Evolutionary conservation across 805 yeast genomes (phyloP), one percentile per base, ranked within the genome.

Genomic region (Phaffomyces antillensis): DNA sequence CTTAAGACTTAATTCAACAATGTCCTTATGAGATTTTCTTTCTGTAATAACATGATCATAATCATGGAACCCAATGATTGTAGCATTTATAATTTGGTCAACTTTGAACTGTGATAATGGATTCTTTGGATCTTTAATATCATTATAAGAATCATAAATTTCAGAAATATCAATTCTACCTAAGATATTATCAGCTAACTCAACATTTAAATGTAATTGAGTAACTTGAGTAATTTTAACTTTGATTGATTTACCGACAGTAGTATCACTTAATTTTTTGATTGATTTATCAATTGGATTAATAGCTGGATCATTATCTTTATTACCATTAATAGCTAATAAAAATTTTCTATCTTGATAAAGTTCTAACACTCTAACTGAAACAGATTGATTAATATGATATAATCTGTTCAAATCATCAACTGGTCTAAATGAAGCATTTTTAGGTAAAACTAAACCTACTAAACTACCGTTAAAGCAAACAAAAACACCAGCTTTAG

Each of bases 81-180:
- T 78, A 26, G 79, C 91, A 26, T 73, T 68, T 24, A 88, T 46
- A 5, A 67, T 60, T 33, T 80, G 76, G 40, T 83, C 91, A 43
- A 67, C 71, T 43, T 74, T 68, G 68, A 81, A 86, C 35, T 68
- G 64, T 1, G 73, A 58, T 37, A 86, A 68, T 30, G 95, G 95
- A 37, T 72, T 67, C 47, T 67, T 71, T 18, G 63, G 61, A 57
- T 86, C 79, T 43, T 70, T 64, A 39, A 89, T 83, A 26, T 77
- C 82, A 3, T 67, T 63, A 48, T 68, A 62, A 0, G 62, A 52
- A 43, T 77, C 79, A 63, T 76, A 84, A 35, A 84, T 67, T 63
- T 88, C 85, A 16, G 89, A 75, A 16, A 83, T 70, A 54, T 87
- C 95, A 47, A 90, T 65, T 60, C 95, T 77, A 34, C 95, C 97